Base-by-base conservation (phyloP, 2,329 filamentous ascomycete species). In the Hypoxylon sp. region DNA sequence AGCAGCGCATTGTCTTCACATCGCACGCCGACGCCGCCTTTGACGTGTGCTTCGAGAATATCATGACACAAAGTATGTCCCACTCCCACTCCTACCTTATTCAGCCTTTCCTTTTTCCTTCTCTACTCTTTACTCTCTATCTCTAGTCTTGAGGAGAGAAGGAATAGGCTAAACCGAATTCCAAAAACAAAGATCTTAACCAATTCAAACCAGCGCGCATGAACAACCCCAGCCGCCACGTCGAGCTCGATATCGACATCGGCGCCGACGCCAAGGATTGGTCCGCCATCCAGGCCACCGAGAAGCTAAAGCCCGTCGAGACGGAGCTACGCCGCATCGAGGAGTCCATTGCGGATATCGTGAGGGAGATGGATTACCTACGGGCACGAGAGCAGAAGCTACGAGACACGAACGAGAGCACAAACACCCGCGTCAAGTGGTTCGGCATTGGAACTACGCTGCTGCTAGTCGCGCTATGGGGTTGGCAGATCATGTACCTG, bases 331-430 rank as follows among this genome's bases (percentile, higher is more conserved):
- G 94, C 76, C 90, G 94, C 74, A 92, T 98, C 77, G 94, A 97
- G 80, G 96, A 98, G 83, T 87, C 95, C 78, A 92, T 97, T 41
- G 86, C 85, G 72, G 95, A 98, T 83, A 90, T 98, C 71, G 95
- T 98, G 52, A 82, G 82, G 70, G 95, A 98, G 86, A 97, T 99
- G 95, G 95, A 98, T 72, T 99, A 98, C 83, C 88, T 99, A 75
- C 89, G 96, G 72, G 76, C 81, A 41, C 89, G 96, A 75, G 96
- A 99, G 86, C 94, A 97, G 88, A 97, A 93, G 85, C 87, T 99
- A 75, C 88, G 96, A 80, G 95, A 99, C 83, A 99, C 96, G 74
- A 99, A 99, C 82, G 96, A 99, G 90, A 98, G 95, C 86, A 99
- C 96, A 73, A 99, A 99, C 83, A 96, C 92, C 83, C 89, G 96